Conservation (phyloP, 176 grass and related monocot genomes). For the maize (Zea mays) region Zm-B73-REFERENCE-NAM-5.0 NC_050100.1:91741501-91742000, state of each 20-base stretch:
- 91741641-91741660: slow-evolving; percentile 8
- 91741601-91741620: slow-evolving; percentile 9
- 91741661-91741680: slow-evolving; percentile 2
- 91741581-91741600: slow-evolving; percentile 57
- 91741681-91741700: not conserved
- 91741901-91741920: not conserved
- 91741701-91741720: slow-evolving; percentile 22
- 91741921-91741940: not conserved
- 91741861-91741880: not conserved
- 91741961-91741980: not conserved
- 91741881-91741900: not conserved
- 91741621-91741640: slow-evolving; percentile 20
- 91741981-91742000: not conserved
- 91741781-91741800: not conserved
- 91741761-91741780: not conserved
- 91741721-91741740: slow-evolving; percentile 24
- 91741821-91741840: not conserved
- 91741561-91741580: slow-evolving; percentile 56
- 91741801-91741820: not conserved
- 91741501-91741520: slow-evolving; percentile 1
- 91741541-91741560: slow-evolving; percentile 76
- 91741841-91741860: not conserved
- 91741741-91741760: not conserved
- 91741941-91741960: not conserved
- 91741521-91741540: slow-evolving; percentile 49